Evolutionary conservation across 106 monocot species (phyloP), one percentile per base, ranked within the genome.

Genomic region (Dendrobium huoshanense): DNA sequence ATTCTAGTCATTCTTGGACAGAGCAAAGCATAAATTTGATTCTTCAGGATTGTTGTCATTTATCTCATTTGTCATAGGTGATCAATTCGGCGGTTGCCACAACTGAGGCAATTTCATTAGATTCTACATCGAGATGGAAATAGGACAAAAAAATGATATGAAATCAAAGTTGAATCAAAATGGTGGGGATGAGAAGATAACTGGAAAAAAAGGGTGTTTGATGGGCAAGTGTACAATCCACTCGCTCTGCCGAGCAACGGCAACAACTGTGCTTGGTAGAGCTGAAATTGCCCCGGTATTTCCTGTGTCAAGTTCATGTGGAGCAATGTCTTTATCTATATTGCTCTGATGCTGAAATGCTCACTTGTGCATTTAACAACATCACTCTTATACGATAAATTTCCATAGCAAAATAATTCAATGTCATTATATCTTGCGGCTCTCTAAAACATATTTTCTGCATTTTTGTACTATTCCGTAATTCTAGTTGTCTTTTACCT

Each of bases 1-100:
- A 81, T 96, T 92, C 6, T 93, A 96, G 64, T 94, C 93, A 87
- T 96, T 93, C 80, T 94, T 94, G 20, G 96, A 96, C 77, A 96
- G 81, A 61, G 94, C 93, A 80, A 94, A 87, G 49, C 94, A 96
- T 73, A 91, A 85, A 81, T 81, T 90, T 77, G 91, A 85, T 80
- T 96, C 94, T 86, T 94, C 96, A 41, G 93, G 91, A 55, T 88
- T 96, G 80, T 73, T 79, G 33, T 90, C 91, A 77, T 74, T 80
- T 54, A 80, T 87, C 37, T 94, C 94, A 90, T 96, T 96, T 33
- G 96, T 87, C 94, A 96, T 96, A 19, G 77, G 90, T 75, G 82
- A 82, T 31, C 96, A 92, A 86, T 85, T 94, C 79, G 84, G 20
- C 59, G 96, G 96, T 86, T 96, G 96, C 94, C 96, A 96, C 41